Base-by-base conservation (phyloP, 768 basidiomycete genomes). In the Pisolithus microcarpus region DNA sequence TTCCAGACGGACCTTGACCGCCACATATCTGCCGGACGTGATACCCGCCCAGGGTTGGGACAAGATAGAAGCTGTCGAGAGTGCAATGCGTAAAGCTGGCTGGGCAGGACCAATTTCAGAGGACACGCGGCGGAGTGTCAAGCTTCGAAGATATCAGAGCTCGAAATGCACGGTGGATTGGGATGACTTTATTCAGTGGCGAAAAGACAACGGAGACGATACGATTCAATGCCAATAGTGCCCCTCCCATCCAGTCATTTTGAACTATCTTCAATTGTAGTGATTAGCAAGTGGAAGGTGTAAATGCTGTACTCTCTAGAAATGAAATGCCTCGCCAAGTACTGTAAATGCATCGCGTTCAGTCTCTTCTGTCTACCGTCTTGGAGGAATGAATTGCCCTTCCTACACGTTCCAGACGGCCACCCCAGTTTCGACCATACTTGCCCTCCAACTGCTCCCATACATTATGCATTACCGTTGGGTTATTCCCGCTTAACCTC, bases 11-110 rank as follows among this genome's bases (percentile, higher is more conserved):
- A 72, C 76, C 1, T 83, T 94, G 59, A 78, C 82, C 10, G 93
- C 94, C 7, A 93, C 91, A 0, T 99, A 94, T 69, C 77, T 99
- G 10, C 96, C 96, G 5, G 85, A 97, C 49, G 87, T 99, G 52
- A 86, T 90, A 39, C 79, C 85, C 0, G 90, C 91, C 36, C 95
- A 98, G 67, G 93, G 91, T 7, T 99, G 96, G 96, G 80, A 84
- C 54, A 87, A 87, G 76, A 72, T 85, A 52, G 88, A 96, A 66
- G 85, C 95, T 7, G 71, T 99, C 37, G 85, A 94, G 58, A 91
- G 85, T 59, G 91, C 93, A 26, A 91, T 98, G 56, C 79, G 81
- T 55, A 99, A 99, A 70, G 90, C 94, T 4, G 96, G 93, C 3
- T 98, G 87, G 86, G 78, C 66, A 51, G 91, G 89, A 1, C 67